A percentile compares a stretch with the other conserved stretches of the same genome.
Conservation (phyloP, 257 asterid species). For the Capsicum baccatum region DNA sequence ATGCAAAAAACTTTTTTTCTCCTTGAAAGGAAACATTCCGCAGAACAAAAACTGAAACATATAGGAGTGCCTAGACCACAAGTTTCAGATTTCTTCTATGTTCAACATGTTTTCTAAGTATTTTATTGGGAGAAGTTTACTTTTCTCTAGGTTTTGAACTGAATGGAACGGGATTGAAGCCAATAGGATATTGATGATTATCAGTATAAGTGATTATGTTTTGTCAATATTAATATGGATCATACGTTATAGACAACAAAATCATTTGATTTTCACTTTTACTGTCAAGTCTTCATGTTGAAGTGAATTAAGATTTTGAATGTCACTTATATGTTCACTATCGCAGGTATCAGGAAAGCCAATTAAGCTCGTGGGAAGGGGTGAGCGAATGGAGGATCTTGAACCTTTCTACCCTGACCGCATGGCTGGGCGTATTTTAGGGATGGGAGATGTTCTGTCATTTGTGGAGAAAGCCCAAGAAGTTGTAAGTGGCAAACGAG, state of each 20-base stretch:
- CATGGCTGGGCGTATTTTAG: constrained; percentile 97
- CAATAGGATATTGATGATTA: background rate
- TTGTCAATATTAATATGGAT: background rate
- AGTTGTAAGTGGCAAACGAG: constrained; percentile 66
- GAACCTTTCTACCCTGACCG: constrained; percentile 99
- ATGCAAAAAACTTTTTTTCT: background rate
- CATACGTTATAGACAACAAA: background rate
- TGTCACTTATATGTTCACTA: background rate
- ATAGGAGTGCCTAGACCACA: background rate
- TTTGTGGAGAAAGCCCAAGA: constrained; percentile 99
- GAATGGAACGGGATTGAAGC: background rate
- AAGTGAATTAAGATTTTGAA: background rate
- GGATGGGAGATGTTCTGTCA: constrained; percentile 99
- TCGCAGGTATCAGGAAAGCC: constrained; percentile 97
- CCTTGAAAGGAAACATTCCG: background rate
- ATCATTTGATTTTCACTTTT: background rate
- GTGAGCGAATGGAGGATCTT: constrained; percentile 98
- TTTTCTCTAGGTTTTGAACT: background rate
- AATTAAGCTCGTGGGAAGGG: constrained; percentile 99
- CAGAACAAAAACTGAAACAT: background rate
- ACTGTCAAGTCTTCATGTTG: background rate
- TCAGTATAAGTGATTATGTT: background rate
- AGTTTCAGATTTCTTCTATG: background rate
- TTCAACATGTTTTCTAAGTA: background rate
- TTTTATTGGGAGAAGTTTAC: background rate